These are phyloP conservation scores for Fusarium dlaminii DNA, from an alignment of 2,329 filamentous ascomycete species.

Conservation along the genomic window DNA sequence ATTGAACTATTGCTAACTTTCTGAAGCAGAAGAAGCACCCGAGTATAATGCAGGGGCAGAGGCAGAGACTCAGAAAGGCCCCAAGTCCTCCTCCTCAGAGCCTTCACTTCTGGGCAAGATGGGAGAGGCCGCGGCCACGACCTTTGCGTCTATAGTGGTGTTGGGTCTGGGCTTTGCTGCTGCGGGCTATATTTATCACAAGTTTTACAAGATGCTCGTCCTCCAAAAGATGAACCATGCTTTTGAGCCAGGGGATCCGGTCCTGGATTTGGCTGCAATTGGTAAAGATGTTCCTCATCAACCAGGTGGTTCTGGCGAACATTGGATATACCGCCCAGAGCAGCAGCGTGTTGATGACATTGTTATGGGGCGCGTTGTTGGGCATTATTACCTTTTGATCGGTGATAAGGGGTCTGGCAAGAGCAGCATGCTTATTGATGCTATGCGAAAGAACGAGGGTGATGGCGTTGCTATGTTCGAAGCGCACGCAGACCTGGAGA, in stretches of 20 bases:
- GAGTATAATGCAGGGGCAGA: not conserved
- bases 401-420: conserved; percentile 98
- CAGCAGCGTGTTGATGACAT: conserved; percentile 86
- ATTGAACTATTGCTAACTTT: conserved; percentile 11
- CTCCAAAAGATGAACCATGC: conserved; percentile 93
- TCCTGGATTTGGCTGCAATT: conserved; percentile 79
- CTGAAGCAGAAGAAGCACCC: conserved; percentile 12
- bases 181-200: conserved; percentile 82
- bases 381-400: conserved; percentile 91
- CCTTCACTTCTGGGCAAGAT: conserved; percentile 66
- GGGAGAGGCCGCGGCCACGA: conserved; percentile 78
- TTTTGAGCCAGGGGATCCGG: conserved; percentile 91
- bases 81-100: conserved; percentile 37
- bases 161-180: conserved; percentile 71
- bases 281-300: conserved; percentile 64
- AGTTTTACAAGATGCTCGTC: conserved; percentile 88
- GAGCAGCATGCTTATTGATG: conserved; percentile 93
- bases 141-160: conserved; percentile 77
- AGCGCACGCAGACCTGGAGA: conserved; percentile 92
- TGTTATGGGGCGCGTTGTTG: conserved; percentile 74
- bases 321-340: conserved; percentile 85
- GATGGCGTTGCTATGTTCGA: conserved; percentile 95
- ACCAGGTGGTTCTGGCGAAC: conserved; percentile 51
- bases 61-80: not conserved
- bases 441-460: conserved; percentile 91